Evolutionary conservation across 805 yeast species (phyloP), one percentile per base, ranked within the genome.

Genomic region (Kuraishia hungarica): DNA sequence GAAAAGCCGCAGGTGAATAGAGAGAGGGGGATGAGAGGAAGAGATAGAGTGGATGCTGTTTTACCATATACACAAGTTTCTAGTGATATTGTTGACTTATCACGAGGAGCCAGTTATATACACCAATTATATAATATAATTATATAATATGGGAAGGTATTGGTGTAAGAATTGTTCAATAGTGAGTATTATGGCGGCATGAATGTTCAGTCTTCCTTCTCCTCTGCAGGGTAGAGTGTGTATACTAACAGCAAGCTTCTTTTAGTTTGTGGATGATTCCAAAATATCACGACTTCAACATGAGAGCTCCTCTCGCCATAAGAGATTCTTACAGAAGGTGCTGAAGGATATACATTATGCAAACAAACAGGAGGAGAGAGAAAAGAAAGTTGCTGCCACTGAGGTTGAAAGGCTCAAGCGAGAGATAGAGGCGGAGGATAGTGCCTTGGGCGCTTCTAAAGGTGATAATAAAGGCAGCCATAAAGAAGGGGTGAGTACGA

Each of bases 101-200:
- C n/a, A n/a, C n/a, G n/a, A n/a, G n/a, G n/a, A n/a, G n/a, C n/a
- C n/a, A n/a, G n/a, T n/a, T n/a, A n/a, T n/a, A n/a, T n/a, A n/a
- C n/a, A n/a, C n/a, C n/a, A n/a, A 26, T 26, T 26, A 35, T 7
- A 35, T 13, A 35, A 15, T 6, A 13, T 35, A 35, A 26, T 35
- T 8, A 35, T 17, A 35, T 13, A 35, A 17, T 6, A 68, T 69
- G 71, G 67, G 64, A 10, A 65, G 58, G 51, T 68, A 67, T 51
- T 70, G 74, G 75, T 71, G 75, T 57, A 69, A 70, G 53, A 60
- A 65, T 4, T 74, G 78, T 57, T 64, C 66, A 23, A 58, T 60
- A 19, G 77, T 73, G 56, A 54, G 72, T 63, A 17, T 51, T 5
- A 2, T 15, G 11, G 15, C 17, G 3, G 43, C n/a, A 3, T 35